A percentile compares a stretch with the other conserved stretches of the same genome.
phyloP scores from a whole-genome alignment of 1,284 basidiomycete species.

The Pseudozyma thailandica region DNA sequence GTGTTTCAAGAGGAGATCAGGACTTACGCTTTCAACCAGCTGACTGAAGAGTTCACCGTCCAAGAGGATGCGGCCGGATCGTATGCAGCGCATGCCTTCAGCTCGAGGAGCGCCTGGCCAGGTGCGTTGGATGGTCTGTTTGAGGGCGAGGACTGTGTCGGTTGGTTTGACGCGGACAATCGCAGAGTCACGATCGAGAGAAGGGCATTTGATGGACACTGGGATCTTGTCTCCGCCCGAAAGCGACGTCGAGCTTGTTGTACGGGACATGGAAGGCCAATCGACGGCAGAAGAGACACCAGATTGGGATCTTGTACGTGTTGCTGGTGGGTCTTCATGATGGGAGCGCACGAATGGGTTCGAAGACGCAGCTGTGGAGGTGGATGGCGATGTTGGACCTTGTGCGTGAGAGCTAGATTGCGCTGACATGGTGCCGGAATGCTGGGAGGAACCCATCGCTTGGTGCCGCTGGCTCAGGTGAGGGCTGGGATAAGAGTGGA shows the following conservation, averaged over 20 bases:
- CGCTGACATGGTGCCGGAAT: slow-evolving; percentile 19
- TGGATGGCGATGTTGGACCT: slow-evolving; percentile 21
- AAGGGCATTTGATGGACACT: slow-evolving; percentile 49
- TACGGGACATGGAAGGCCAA: slow-evolving; percentile 9
- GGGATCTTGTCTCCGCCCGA: slow-evolving; percentile 7
- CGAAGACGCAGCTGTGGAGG: slow-evolving; percentile 30
- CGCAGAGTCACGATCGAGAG: slow-evolving; percentile 42
- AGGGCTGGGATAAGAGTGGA: slow-evolving; percentile 21
- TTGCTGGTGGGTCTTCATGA: slow-evolving; percentile 15
- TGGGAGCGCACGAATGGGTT: slow-evolving; percentile 30
- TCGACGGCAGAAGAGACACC: not conserved
- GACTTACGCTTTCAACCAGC: slow-evolving; percentile 30
- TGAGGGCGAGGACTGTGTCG: slow-evolving; percentile 38
- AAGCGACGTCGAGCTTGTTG: slow-evolving; percentile 1
- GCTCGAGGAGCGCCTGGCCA: slow-evolving; percentile 52
- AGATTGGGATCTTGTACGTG: not conserved
- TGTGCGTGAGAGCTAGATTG: slow-evolving; percentile 21
- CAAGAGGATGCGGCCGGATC: slow-evolving; percentile 50
- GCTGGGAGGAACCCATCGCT: slow-evolving; percentile 8
- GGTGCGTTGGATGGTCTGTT: slow-evolving; percentile 41
- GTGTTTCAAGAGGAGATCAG: not conserved
- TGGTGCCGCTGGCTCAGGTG: slow-evolving; percentile 22
- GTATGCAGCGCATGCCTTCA: slow-evolving; percentile 59
- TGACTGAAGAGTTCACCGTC: slow-evolving; percentile 38
- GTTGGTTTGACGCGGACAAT: slow-evolving; percentile 18